These are phyloP conservation scores for Colletotrichum spaethianum DNA, from an alignment of 2,329 filamentous ascomycete species.

Conservation along the genomic window DNA sequence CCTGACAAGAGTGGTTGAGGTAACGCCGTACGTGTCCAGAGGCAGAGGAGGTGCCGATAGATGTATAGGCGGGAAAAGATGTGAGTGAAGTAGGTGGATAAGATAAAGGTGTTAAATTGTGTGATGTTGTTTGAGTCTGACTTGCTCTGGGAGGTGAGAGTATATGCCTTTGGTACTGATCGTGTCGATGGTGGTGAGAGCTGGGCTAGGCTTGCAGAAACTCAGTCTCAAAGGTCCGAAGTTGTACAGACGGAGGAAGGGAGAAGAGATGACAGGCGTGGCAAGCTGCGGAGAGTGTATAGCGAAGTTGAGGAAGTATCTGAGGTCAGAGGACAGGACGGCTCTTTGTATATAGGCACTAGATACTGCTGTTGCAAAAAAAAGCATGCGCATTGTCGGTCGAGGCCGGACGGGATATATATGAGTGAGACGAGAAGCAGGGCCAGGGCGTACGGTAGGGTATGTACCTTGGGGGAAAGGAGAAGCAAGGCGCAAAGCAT, in stretches of 20 bases:
- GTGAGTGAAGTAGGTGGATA: neutral
- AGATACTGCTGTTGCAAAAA: neutral
- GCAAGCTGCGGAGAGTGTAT: slow-evolving; percentile 1
- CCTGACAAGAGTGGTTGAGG: neutral
- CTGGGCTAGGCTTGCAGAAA: neutral
- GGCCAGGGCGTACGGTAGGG: slow-evolving; percentile 37
- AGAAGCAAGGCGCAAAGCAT: slow-evolving; percentile 39
- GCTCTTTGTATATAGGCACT: slow-evolving; percentile 23
- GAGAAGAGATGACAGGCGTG: slow-evolving; percentile 35
- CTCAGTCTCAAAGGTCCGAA: slow-evolving; percentile 19
- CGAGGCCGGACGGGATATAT: slow-evolving; percentile 39
- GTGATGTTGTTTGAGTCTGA: neutral
- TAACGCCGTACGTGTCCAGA: neutral
- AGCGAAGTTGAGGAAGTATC: neutral
- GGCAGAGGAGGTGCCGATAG: neutral
- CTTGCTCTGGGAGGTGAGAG: neutral
- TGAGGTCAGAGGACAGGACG: slow-evolving; percentile 22
- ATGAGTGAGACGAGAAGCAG: slow-evolving; percentile 38
- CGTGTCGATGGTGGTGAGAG: neutral
- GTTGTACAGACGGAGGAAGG: slow-evolving; percentile 28
- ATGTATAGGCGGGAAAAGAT: neutral
- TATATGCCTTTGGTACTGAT: slow-evolving; percentile 1
- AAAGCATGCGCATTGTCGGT: slow-evolving; percentile 15
- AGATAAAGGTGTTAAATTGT: neutral
- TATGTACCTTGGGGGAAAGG: slow-evolving; percentile 28